Percentiles rank a stretch among this genome's conserved stretches.
phyloP scores from a whole-genome alignment of 2,329 filamentous ascomycete genomes.

The Alternaria hordeiaustralica region DNA sequence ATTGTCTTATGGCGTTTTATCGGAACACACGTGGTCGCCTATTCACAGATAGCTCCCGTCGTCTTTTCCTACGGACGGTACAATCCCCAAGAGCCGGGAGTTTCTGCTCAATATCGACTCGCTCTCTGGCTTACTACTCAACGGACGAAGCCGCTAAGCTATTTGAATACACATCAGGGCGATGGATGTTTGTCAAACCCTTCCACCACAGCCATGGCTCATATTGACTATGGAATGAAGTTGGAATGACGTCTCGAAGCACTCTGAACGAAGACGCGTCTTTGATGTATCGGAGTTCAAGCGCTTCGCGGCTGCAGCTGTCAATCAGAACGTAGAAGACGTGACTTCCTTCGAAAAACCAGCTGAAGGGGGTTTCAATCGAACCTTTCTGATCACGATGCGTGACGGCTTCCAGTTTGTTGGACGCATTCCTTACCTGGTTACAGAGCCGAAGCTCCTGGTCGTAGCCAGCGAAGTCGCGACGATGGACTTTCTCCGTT shows the following conservation, averaged over 20 bases:
- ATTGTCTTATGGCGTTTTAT: background rate
- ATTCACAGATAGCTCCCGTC: background rate
- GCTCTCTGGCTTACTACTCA: background rate
- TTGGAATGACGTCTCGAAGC: background rate
- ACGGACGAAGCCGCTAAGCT: background rate
- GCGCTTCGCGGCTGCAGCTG: background rate
- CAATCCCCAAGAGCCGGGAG: fast-evolving
- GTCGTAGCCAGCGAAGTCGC: conserved; percentile 50
- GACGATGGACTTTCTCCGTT: conserved; percentile 44
- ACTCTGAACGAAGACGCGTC: background rate
- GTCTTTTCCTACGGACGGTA: background rate
- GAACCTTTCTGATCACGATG: conserved; percentile 34
- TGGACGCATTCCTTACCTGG: conserved; percentile 32
- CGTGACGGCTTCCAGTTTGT: conserved; percentile 34
- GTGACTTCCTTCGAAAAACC: conserved; percentile 21
- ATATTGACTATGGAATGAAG: background rate
- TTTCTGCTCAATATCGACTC: background rate
- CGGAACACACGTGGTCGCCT: background rate
- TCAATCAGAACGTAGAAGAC: background rate
- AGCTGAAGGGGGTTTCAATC: conserved; percentile 35
- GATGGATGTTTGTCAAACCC: background rate
- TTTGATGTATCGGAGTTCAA: background rate
- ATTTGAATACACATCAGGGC: background rate
- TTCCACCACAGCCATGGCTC: background rate
- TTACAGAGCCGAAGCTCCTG: conserved; percentile 29